Conservation (phyloP, 2,329 filamentous ascomycete species). For the Neurospora crassa region DNA sequence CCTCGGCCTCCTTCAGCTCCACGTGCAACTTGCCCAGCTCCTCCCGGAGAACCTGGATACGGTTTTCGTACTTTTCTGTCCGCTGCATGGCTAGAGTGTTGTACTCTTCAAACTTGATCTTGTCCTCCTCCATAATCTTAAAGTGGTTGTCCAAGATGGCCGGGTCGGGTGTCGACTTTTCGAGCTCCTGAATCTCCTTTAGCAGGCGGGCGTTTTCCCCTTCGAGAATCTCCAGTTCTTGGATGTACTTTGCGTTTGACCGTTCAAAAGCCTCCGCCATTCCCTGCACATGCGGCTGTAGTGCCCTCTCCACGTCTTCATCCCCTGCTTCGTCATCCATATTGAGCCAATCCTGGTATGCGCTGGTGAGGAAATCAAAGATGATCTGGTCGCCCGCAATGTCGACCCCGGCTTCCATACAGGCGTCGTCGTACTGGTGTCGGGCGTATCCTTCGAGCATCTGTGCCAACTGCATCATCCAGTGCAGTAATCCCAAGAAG, state of each 20-base stretch:
- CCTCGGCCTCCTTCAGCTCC: conserved; percentile 71
- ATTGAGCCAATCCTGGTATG: conserved; percentile 87
- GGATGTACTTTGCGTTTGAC: conserved; percentile 73
- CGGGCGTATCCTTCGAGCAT: conserved; percentile 79
- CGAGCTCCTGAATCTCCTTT: conserved; percentile 80
- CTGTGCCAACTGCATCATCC: conserved; percentile 96
- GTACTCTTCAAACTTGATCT: conserved; percentile 90
- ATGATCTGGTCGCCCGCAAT: conserved; percentile 86
- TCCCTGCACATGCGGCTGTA: conserved; percentile 73
- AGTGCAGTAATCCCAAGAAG: conserved; percentile 87
- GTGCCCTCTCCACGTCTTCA: conserved; percentile 67
- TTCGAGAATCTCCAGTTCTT: conserved; percentile 78
- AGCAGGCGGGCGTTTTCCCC: conserved; percentile 72
- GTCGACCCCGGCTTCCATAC: conserved; percentile 78
- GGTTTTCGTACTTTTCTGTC: conserved; percentile 78
- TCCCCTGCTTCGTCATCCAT: conserved; percentile 85
- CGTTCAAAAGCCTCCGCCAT: conserved; percentile 86
- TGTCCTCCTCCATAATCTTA: conserved; percentile 90
- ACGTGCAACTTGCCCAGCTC: conserved; percentile 70
- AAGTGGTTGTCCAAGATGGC: conserved; percentile 80
- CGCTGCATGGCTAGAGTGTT: conserved; percentile 76
- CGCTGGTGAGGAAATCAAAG: conserved; percentile 81
- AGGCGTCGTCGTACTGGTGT: conserved; percentile 82
- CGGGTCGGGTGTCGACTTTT: conserved; percentile 77
- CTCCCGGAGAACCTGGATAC: conserved; percentile 73